Conservation (phyloP, 2,329 filamentous ascomycete genomes). For the Mycosphaerelloides madeirae region DNA sequence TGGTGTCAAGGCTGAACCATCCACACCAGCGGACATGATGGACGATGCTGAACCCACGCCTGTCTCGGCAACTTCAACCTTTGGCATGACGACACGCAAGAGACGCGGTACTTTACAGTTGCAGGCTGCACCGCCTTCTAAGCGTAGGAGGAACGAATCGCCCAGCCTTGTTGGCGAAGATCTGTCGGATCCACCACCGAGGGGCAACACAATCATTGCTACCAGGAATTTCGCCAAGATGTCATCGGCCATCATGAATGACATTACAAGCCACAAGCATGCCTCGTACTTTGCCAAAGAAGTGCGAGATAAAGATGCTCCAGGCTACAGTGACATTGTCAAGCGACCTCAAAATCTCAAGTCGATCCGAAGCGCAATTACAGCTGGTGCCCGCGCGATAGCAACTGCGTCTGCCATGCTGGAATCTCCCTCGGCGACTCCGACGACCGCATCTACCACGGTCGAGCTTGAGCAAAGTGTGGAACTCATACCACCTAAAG, state of each 20-base stretch:
- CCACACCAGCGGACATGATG: slow-evolving; percentile 40
- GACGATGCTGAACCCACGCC: slow-evolving; percentile 33
- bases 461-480: slow-evolving; percentile 65
- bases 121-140: slow-evolving; percentile 28
- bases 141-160: slow-evolving; percentile 40
- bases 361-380: slow-evolving; percentile 46
- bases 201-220: slow-evolving; percentile 37
- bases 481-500: slow-evolving; percentile 77
- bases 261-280: slow-evolving; percentile 49
- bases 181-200: slow-evolving; percentile 20
- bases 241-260: slow-evolving; percentile 47
- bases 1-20: slow-evolving; percentile 45
- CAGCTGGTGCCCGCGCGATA: slow-evolving; percentile 56
- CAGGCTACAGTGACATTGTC: slow-evolving; percentile 50
- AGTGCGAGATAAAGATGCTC: slow-evolving; percentile 47
- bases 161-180: slow-evolving; percentile 16
- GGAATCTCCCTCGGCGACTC: slow-evolving; percentile 57
- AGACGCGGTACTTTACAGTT: slow-evolving; percentile 33
- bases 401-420: slow-evolving; percentile 38
- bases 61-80: slow-evolving; percentile 21
- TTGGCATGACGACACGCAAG: slow-evolving; percentile 27
- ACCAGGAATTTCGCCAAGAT: slow-evolving; percentile 48
- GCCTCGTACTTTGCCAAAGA: slow-evolving; percentile 48
- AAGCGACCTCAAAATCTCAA: slow-evolving; percentile 50
- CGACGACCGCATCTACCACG: slow-evolving; percentile 29